These are phyloP conservation scores for Trichophyton schoenleinii DNA, from an alignment of 2,329 filamentous ascomycete genomes.

Conservation along the genomic window DNA sequence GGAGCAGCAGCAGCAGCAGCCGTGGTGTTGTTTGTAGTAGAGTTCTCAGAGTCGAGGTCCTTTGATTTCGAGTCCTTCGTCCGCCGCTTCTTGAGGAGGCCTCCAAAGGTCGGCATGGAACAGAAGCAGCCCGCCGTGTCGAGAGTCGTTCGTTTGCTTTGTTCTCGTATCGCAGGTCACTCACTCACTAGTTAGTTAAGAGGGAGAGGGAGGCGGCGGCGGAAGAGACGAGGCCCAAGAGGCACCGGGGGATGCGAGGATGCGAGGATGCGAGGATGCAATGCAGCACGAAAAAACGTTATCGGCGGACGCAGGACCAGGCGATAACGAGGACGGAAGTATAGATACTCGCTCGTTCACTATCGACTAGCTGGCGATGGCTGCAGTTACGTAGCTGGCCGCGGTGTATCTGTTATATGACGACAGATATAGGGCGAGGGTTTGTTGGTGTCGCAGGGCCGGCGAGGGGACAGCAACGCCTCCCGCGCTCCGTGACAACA, in stretches of 20 bases:
- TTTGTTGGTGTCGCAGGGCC: background rate
- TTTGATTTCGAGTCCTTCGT: constrained; percentile 66
- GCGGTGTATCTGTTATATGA: background rate
- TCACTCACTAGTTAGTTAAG: no score
- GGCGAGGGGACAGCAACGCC: background rate
- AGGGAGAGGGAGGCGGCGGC: background rate
- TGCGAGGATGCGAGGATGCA: background rate
- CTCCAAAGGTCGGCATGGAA: constrained; percentile 78
- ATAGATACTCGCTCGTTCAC: background rate
- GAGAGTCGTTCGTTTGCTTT: background rate
- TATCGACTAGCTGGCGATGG: background rate
- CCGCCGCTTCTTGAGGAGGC: constrained; percentile 94
- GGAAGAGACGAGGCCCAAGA: background rate
- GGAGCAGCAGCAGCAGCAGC: constrained; percentile 18
- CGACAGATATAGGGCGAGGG: background rate
- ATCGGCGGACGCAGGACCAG: background rate
- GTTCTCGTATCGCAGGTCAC: no score
- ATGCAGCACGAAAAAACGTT: background rate
- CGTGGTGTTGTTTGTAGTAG: constrained; percentile 38
- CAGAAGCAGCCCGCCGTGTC: constrained; percentile 5
- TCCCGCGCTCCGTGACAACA: background rate
- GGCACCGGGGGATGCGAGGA: background rate
- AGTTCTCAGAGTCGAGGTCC: constrained; percentile 52
- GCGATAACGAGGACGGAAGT: background rate
- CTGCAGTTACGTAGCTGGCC: background rate